A percentile compares a stretch with the other conserved stretches of the same genome.
Evolutionary conservation across 441 rosid genomes (phyloP).

Genomic region (Erysimum pusillum): DNA sequence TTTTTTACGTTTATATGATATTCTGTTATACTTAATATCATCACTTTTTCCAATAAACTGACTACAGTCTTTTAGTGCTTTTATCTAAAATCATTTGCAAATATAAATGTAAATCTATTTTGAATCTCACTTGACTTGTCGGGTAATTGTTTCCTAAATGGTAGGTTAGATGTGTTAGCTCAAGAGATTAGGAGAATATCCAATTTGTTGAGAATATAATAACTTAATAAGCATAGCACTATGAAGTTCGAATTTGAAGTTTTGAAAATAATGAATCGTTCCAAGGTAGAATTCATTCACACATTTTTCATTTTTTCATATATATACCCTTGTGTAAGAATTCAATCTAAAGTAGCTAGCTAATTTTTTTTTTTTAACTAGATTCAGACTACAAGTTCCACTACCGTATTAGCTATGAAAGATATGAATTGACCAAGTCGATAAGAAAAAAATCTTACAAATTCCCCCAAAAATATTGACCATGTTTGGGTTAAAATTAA

Average conservation of each 20-base stretch:
- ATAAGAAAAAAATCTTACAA: background rate
- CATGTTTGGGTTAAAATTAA: background rate
- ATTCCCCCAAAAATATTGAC: background rate
- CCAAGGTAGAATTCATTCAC: background rate
- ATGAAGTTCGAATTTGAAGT: background rate
- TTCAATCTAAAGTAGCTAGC: background rate
- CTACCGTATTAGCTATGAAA: background rate
- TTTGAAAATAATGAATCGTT: constrained; percentile 4
- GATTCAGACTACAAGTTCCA: background rate
- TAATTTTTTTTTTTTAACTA: background rate
- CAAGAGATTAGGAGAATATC: background rate
- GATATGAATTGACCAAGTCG: constrained; percentile 11
- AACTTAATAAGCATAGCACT: constrained; percentile 11
- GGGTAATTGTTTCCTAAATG: constrained; percentile 3
- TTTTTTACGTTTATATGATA: too few relatives aligned
- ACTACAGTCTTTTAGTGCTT: background rate
- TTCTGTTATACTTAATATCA: too few relatives aligned
- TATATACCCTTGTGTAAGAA: constrained; percentile 9
- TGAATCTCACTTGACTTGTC: background rate
- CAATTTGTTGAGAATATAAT: constrained; percentile 15
- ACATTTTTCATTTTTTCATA: background rate
- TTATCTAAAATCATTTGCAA: background rate
- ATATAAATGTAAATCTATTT: constrained; percentile 2
- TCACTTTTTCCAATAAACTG: too few relatives aligned
- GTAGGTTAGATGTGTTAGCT: constrained; percentile 12